phyloP scores from a whole-genome alignment of 1,284 basidiomycete genomes.

The Ustilago loliicola region DNA sequence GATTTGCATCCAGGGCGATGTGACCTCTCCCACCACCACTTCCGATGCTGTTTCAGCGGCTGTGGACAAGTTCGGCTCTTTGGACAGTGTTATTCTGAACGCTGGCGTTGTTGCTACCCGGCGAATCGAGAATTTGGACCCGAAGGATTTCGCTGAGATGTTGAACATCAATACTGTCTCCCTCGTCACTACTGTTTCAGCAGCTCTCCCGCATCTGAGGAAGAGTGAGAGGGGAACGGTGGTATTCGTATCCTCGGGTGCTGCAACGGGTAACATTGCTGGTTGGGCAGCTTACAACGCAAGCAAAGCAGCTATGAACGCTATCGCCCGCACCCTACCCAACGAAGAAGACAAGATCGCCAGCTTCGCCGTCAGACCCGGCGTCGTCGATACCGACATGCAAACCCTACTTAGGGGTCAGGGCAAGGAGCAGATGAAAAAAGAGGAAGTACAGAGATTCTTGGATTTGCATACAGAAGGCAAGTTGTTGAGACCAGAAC shows the following conservation, averaged over 20 bases:
- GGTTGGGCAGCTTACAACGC: slow-evolving; percentile 83
- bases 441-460: slow-evolving; percentile 76
- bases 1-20: slow-evolving; percentile 77
- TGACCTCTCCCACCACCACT: slow-evolving; percentile 74
- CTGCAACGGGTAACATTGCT: slow-evolving; percentile 78
- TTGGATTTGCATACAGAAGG: slow-evolving; percentile 77
- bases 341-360: slow-evolving; percentile 83
- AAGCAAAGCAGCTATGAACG: slow-evolving; percentile 82
- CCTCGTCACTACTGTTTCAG: slow-evolving; percentile 78
- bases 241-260: slow-evolving; percentile 85
- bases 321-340: slow-evolving; percentile 81
- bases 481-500: slow-evolving; percentile 74
- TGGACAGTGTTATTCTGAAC: slow-evolving; percentile 84
- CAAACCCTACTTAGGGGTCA: slow-evolving; percentile 13
- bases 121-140: slow-evolving; percentile 73
- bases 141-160: slow-evolving; percentile 74
- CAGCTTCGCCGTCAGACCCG: slow-evolving; percentile 83
- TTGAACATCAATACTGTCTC: slow-evolving; percentile 87
- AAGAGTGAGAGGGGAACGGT: slow-evolving; percentile 75
- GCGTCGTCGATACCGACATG: slow-evolving; percentile 78
- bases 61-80: slow-evolving; percentile 75
- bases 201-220: slow-evolving; percentile 78
- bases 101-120: slow-evolving; percentile 76
- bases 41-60: slow-evolving; percentile 76
- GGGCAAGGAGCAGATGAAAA: slow-evolving; percentile 11